phyloP scores from a whole-genome alignment of 2,329 filamentous ascomycete genomes.

The Fusarium neocosmosporiellum region DNA sequence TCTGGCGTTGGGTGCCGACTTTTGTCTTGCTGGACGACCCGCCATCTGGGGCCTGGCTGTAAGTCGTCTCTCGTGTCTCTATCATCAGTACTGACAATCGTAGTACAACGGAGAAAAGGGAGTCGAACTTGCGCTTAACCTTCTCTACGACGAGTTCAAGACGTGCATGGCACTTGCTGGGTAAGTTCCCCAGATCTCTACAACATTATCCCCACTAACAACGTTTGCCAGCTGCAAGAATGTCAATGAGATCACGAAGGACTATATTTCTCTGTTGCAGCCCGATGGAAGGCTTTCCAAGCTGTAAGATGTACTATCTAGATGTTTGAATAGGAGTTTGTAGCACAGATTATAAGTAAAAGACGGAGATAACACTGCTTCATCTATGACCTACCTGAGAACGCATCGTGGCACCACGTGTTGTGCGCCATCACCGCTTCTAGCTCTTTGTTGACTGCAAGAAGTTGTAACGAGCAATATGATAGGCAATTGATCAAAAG shows the following conservation, averaged over 20 bases:
- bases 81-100: neutral
- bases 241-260: constrained; percentile 18
- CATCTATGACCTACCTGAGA: neutral
- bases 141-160: constrained; percentile 19
- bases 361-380: neutral
- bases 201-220: neutral
- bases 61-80: neutral
- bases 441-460: neutral
- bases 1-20: constrained; percentile 47
- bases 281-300: constrained; percentile 11
- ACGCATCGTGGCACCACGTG: neutral
- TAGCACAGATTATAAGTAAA: neutral
- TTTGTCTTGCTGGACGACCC: constrained; percentile 22
- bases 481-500: neutral
- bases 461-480: neutral
- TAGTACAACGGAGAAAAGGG: constrained; percentile 18
- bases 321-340: neutral
- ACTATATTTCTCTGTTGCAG: constrained; percentile 16
- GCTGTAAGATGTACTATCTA: neutral
- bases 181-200: neutral
- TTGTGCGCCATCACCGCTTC: neutral
- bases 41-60: constrained; percentile 30
- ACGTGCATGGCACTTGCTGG: constrained; percentile 19
- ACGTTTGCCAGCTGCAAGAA: neutral
- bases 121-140: constrained; percentile 8